These are phyloP conservation scores for Tolypocladium inflatum DNA, from an alignment of 2,329 filamentous ascomycete species.

Conservation along the genomic window DNA sequence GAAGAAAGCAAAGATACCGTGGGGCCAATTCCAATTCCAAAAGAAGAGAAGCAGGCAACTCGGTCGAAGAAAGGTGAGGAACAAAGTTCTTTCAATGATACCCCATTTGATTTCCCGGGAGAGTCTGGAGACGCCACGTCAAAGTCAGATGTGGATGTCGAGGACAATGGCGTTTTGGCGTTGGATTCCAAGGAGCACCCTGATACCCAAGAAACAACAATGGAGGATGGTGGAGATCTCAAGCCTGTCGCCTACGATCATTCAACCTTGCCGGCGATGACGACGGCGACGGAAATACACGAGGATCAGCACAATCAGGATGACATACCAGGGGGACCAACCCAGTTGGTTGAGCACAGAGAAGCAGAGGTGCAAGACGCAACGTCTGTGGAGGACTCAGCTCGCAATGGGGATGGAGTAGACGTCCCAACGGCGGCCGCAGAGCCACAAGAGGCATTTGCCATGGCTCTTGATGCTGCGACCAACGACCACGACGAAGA, in stretches of 20 bases:
- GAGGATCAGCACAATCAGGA: neutral
- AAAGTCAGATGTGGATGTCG: slow-evolving; percentile 14
- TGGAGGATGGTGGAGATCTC: neutral
- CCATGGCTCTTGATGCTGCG: neutral
- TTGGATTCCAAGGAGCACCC: slow-evolving; percentile 17
- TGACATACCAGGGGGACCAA: neutral
- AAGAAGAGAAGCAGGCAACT: slow-evolving; percentile 20
- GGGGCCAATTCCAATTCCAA: slow-evolving; percentile 22
- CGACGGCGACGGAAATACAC: neutral
- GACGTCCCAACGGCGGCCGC: neutral
- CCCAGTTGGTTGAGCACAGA: neutral
- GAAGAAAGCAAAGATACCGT: slow-evolving; percentile 30
- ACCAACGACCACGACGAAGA: neutral
- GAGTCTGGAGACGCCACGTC: slow-evolving; percentile 16
- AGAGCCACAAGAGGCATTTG: neutral
- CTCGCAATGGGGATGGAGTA: neutral
- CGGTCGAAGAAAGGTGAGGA: slow-evolving; percentile 35
- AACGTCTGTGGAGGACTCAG: neutral
- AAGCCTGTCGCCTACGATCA: neutral
- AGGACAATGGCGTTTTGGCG: slow-evolving; percentile 15
- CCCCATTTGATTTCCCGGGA: slow-evolving; percentile 25
- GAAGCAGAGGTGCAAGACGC: neutral
- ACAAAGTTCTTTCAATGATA: slow-evolving; percentile 25
- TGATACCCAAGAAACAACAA: slow-evolving; percentile 9
- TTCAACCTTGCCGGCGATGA: neutral